phyloP scores from a whole-genome alignment of 2,329 filamentous ascomycete genomes.

The Ceratocystis papillata region DNA sequence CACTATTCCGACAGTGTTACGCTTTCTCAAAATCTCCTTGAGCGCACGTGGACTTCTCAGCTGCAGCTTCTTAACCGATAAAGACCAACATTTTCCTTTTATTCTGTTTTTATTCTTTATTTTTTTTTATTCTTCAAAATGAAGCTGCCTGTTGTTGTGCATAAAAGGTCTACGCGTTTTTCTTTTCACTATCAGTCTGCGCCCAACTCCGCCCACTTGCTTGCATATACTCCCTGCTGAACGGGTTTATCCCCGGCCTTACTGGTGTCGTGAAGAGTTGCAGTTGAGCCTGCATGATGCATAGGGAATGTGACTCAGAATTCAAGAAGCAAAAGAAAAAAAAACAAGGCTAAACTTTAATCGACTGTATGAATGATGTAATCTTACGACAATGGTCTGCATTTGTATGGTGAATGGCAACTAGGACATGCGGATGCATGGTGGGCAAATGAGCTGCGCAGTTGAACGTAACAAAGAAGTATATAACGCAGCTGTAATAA shows the following conservation, averaged over 20 bases:
- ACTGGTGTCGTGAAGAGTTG: not conserved
- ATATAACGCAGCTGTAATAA: not conserved
- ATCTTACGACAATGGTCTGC: conserved; percentile 1
- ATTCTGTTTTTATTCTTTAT: not conserved
- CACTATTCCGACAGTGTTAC: too few species aligned
- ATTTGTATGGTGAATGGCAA: not conserved
- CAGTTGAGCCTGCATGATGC: not conserved
- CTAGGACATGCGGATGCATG: too few species aligned
- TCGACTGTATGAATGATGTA: conserved; percentile 1
- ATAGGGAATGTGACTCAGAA: not conserved
- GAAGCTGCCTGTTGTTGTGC: not conserved
- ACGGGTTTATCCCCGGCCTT: not conserved
- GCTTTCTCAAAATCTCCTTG: too few species aligned
- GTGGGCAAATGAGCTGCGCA: not conserved
- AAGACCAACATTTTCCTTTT: not conserved
- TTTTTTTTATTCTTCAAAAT: not conserved
- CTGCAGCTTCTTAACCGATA: not conserved
- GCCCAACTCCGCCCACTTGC: not conserved
- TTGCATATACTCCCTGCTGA: not conserved
- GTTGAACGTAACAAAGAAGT: not conserved
- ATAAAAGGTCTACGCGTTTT: too few species aligned
- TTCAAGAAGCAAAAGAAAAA: conserved; percentile 2
- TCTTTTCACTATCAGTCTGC: too few species aligned
- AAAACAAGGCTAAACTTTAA: not conserved
- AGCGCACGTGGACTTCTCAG: not conserved